Evolutionary conservation across 1,139 yeast genomes (phyloP).

Genomic region (Hansenula lynferdii): DNA sequence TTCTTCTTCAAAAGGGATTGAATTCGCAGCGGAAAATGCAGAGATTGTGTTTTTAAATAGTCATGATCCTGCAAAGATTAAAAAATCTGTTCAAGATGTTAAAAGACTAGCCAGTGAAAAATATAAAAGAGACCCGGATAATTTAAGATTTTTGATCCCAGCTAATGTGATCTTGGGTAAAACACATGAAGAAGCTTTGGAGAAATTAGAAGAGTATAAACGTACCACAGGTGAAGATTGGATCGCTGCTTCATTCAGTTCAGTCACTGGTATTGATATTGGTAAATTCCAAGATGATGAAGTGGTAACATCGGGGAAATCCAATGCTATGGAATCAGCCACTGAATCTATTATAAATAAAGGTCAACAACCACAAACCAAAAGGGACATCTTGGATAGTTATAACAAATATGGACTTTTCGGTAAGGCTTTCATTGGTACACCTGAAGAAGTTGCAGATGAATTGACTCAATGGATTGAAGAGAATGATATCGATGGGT

Average conservation of each 20-base stretch:
- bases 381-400: constrained; percentile 24
- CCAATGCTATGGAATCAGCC: constrained; percentile 21
- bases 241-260: constrained; percentile 32
- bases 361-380: constrained; percentile 22
- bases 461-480: constrained; percentile 24
- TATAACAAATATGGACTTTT: background rate
- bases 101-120: constrained; percentile 22
- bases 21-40: constrained; percentile 38
- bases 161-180: constrained; percentile 23
- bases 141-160: constrained; percentile 23
- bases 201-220: constrained; percentile 23
- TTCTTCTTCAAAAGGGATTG: constrained; percentile 36
- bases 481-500: constrained; percentile 29
- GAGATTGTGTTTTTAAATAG: constrained; percentile 34
- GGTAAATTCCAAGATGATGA: constrained; percentile 27
- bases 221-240: constrained; percentile 30
- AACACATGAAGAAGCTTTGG: constrained; percentile 29
- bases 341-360: constrained; percentile 11
- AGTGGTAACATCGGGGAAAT: constrained; percentile 25
- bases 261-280: constrained; percentile 34
- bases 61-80: constrained; percentile 26
- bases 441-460: constrained; percentile 24
- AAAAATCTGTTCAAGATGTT: constrained; percentile 26
- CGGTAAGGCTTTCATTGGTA: constrained; percentile 14
- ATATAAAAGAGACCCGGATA: constrained; percentile 21